A percentile compares a stretch with the other conserved stretches of the same genome.
Evolutionary conservation across 768 basidiomycete genomes (phyloP).

Genomic region (Mycena rebaudengoi): DNA sequence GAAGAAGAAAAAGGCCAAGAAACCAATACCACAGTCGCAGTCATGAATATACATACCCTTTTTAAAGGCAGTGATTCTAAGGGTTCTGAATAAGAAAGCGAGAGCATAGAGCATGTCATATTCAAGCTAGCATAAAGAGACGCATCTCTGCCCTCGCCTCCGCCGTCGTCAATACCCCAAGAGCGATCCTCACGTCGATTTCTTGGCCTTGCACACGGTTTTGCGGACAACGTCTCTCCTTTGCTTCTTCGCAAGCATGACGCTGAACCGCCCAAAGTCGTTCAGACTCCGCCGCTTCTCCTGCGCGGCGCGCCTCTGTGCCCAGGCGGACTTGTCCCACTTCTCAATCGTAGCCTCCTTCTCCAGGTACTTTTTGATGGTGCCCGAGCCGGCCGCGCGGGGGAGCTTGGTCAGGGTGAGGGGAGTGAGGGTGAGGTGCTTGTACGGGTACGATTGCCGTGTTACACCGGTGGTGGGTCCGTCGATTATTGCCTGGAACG

Average conservation of each 20-base stretch:
- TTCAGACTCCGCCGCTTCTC: slow-evolving; percentile 78
- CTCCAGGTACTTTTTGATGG: slow-evolving; percentile 87
- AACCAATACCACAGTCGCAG: not conserved
- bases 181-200: slow-evolving; percentile 39
- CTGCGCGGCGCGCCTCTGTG: slow-evolving; percentile 81
- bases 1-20: slow-evolving; percentile 33
- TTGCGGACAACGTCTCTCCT: slow-evolving; percentile 84
- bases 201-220: slow-evolving; percentile 63
- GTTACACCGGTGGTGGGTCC: slow-evolving; percentile 92
- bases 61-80: not conserved
- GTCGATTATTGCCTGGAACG: slow-evolving; percentile 88
- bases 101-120: slow-evolving; percentile 27
- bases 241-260: slow-evolving; percentile 90
- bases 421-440: slow-evolving; percentile 91
- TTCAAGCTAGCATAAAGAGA: slow-evolving; percentile 14
- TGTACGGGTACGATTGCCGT: slow-evolving; percentile 92
- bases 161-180: slow-evolving; percentile 29
- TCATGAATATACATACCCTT: slow-evolving; percentile 1
- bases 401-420: slow-evolving; percentile 85
- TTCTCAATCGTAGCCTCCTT: slow-evolving; percentile 84
- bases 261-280: slow-evolving; percentile 93
- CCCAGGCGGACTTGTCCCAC: slow-evolving; percentile 92
- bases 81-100: too few species aligned
- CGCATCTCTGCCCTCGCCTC: slow-evolving; percentile 2
- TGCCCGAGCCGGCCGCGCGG: slow-evolving; percentile 84